These are phyloP conservation scores for Citrus inodora DNA, from an alignment of 345 rosid species.

Conservation along the genomic window DNA sequence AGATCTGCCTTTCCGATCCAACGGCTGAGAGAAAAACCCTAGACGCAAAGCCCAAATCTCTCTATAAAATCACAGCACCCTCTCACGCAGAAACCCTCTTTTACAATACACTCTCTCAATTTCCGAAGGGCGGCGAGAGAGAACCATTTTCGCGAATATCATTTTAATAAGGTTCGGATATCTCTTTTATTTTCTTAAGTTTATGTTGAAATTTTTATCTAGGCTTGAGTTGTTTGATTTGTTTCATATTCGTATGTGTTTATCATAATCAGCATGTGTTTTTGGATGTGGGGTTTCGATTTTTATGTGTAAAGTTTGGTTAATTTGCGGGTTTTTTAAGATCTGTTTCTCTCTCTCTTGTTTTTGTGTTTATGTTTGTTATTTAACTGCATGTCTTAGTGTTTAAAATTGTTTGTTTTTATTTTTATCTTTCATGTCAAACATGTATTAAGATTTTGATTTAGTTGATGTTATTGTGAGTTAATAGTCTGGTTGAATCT, in stretches of 20 bases:
- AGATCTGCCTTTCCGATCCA: conserved; percentile 4
- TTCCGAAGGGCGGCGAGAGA: not conserved
- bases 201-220: not conserved
- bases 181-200: not conserved
- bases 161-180: not conserved
- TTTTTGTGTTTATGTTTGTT: too few species aligned
- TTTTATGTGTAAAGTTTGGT: not conserved
- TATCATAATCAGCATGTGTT: not conserved
- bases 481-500: too few species aligned
- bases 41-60: not conserved
- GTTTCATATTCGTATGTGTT: too few species aligned
- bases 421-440: too few species aligned
- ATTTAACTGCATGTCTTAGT: too few species aligned
- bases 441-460: too few species aligned
- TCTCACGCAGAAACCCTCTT: not conserved
- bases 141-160: not conserved
- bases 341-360: not conserved
- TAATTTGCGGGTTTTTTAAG: not conserved
- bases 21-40: conserved; percentile 11
- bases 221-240: too few species aligned
- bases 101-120: not conserved
- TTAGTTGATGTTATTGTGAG: too few species aligned
- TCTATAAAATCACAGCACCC: not conserved
- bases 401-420: too few species aligned
- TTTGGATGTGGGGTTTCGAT: not conserved